Percentiles rank a stretch among this genome's conserved stretches.
These are phyloP conservation scores for Lipomyces spencermartinsiae DNA, from an alignment of 805 yeast genomes.

Conservation along the genomic window DNA sequence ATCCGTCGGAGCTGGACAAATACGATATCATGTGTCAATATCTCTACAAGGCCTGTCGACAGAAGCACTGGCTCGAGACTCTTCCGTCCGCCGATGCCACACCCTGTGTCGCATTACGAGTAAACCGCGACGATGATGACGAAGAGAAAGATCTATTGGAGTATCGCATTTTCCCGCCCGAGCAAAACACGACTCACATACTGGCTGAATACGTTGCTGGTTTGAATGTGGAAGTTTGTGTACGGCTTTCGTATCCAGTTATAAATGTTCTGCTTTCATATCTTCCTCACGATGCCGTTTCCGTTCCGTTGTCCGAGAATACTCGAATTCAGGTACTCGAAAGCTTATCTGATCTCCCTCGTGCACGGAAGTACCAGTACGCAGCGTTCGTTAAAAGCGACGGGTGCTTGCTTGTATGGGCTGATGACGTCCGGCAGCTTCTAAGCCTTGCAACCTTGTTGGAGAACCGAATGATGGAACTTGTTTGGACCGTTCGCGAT, in stretches of 20 bases:
- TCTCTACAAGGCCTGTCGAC: slow-evolving; percentile 23
- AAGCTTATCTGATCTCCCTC: slow-evolving; percentile 27
- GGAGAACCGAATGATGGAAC: slow-evolving; percentile 31
- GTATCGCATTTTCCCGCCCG: slow-evolving; percentile 22
- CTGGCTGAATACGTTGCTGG: slow-evolving; percentile 22
- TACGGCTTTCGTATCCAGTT: slow-evolving; percentile 23
- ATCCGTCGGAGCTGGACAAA: slow-evolving; percentile 22
- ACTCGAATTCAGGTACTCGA: slow-evolving; percentile 32
- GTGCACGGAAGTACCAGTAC: slow-evolving; percentile 29
- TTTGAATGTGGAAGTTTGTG: slow-evolving; percentile 27
- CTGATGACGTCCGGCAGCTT: slow-evolving; percentile 24
- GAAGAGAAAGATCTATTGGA: slow-evolving; percentile 3
- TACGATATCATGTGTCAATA: slow-evolving; percentile 32
- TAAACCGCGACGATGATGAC: slow-evolving; percentile 5
- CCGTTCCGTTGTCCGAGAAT: slow-evolving; percentile 28
- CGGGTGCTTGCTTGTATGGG: slow-evolving; percentile 29
- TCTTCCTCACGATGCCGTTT: slow-evolving; percentile 16
- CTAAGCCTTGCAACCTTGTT: slow-evolving; percentile 20
- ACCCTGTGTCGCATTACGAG: slow-evolving; percentile 22
- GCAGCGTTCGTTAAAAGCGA: slow-evolving; percentile 29
- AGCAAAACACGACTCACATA: not conserved
- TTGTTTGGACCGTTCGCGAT: slow-evolving; percentile 28
- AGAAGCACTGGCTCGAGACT: slow-evolving; percentile 29
- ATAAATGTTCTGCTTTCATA: slow-evolving; percentile 27
- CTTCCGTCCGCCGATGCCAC: slow-evolving; percentile 10